Base-by-base conservation (phyloP, 1,284 basidiomycete species). In the Sutorius eximius region DNA sequence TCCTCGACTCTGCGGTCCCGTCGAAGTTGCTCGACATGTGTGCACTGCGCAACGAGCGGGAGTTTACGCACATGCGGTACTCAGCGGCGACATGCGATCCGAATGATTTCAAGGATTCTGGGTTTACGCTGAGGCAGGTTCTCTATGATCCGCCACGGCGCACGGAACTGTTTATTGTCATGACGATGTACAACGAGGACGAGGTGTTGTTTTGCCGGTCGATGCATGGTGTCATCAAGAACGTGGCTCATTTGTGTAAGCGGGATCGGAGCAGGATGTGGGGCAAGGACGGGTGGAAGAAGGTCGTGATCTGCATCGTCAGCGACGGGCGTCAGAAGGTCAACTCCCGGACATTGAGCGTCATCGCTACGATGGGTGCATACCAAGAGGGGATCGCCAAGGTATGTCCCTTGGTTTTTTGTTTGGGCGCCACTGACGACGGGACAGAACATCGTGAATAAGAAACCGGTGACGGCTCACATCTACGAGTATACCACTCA, bases 251-350 rank as follows among this genome's bases (percentile, higher is more conserved):
- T 68, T 71, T 95, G 57, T 94, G 91, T 70, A 89, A 87, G 61
- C 78, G 93, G 20, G 87, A 89, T 43, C 74, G 91, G 52, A 90
- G 87, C 62, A 93, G 92, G 78, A 97, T 89, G 1, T 98, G 95
- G 95, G 94, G 94, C 1, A 89, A 92, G 69, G 93, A 97, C 0
- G 94, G 95, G 0, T 98, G 95, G 95, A 96, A 97, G 78, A 98
- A 97, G 81, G 91, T 87, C 24, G 78, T 79, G 8, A 72, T 80
- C n/a, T 79, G 75, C 58, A 76, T 77, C 56, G 76, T 73, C 16
- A 66, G 62, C 34, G 83, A 86, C 64, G 84, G 85, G 0, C 81
- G 93, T 42, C 71, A 77, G 62, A 95, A 95, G 78, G 91, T 96
- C 73, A 93, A 96, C 69, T 81, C 85, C 37, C 76, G 93, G 55